Conservation (phyloP, 805 yeast genomes). For the Yamadazyma olivae region DNA sequence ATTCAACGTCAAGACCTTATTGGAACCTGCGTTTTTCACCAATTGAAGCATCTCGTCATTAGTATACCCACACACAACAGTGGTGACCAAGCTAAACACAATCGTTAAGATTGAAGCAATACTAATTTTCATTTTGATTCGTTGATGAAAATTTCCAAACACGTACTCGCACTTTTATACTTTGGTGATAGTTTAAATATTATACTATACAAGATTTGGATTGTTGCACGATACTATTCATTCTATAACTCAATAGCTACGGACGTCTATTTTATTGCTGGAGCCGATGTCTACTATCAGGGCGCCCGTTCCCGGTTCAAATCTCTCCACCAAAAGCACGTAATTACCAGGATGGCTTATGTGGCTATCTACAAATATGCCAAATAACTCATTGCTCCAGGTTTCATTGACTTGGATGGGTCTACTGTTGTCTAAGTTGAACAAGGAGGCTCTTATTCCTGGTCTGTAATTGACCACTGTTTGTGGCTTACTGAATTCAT, state of each 20-base stretch:
- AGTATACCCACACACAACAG: conserved; percentile 14
- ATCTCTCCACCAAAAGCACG: conserved; percentile 45
- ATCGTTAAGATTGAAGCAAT: conserved; percentile 4
- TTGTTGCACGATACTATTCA: too few relatives aligned
- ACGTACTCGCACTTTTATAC: not conserved
- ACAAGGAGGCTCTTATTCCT: conserved; percentile 43
- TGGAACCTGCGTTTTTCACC: conserved; percentile 15
- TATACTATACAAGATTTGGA: too few relatives aligned
- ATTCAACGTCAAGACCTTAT: conserved; percentile 36
- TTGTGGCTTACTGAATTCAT: conserved; percentile 9
- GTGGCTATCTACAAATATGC: conserved; percentile 36
- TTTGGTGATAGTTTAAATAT: too few relatives aligned
- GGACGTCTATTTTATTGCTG: not conserved
- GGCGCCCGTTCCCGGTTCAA: conserved; percentile 44
- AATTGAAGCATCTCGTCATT: conserved; percentile 19
- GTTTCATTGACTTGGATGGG: conserved; percentile 33
- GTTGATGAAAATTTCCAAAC: not conserved
- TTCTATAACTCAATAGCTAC: too few relatives aligned
- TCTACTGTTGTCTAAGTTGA: conserved; percentile 21
- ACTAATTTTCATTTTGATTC: conserved; percentile 4
- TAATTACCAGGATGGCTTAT: conserved; percentile 26
- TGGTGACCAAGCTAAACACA: conserved; percentile 1
- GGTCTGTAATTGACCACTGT: conserved; percentile 38
- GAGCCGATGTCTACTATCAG: conserved; percentile 37
- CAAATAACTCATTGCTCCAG: conserved; percentile 44